phyloP scores from a whole-genome alignment of 140 eudicot species.

The Oenanthe javanica region DNA sequence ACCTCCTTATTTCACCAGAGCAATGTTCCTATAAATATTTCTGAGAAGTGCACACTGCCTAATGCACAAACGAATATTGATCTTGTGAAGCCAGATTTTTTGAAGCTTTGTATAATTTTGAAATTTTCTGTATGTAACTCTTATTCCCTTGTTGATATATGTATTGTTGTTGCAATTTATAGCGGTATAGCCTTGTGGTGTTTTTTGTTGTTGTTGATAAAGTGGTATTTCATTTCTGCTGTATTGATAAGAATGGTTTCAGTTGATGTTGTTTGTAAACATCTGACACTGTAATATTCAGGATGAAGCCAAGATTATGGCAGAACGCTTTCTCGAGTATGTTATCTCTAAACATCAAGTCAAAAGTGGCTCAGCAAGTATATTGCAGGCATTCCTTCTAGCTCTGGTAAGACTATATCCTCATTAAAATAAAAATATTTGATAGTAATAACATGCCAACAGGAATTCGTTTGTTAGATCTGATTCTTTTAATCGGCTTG shows the following conservation, averaged over 20 bases:
- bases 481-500: neutral
- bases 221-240: neutral
- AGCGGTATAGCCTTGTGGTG: neutral
- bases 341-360: slow-evolving; percentile 54
- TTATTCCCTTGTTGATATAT: neutral
- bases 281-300: slow-evolving; percentile 29
- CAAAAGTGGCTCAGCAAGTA: slow-evolving; percentile 32
- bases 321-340: slow-evolving; percentile 47
- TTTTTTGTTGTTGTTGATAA: neutral
- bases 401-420: slow-evolving; percentile 52
- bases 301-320: slow-evolving; percentile 53
- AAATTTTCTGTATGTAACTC: slow-evolving; percentile 45
- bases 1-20: neutral
- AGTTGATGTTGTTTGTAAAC: neutral
- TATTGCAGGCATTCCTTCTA: slow-evolving; percentile 67
- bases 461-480: neutral
- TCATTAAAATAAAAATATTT: too few species aligned
- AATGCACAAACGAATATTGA: slow-evolving; percentile 29
- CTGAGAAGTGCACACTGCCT: slow-evolving; percentile 10
- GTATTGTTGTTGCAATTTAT: neutral
- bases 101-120: slow-evolving; percentile 48
- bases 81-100: slow-evolving; percentile 33
- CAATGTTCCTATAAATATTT: neutral
- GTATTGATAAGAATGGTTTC: neutral
- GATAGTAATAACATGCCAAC: neutral